Evolutionary conservation across 2,329 filamentous ascomycete genomes (phyloP), one percentile per base, ranked within the genome.

Genomic region (Fusarium temperatum): DNA sequence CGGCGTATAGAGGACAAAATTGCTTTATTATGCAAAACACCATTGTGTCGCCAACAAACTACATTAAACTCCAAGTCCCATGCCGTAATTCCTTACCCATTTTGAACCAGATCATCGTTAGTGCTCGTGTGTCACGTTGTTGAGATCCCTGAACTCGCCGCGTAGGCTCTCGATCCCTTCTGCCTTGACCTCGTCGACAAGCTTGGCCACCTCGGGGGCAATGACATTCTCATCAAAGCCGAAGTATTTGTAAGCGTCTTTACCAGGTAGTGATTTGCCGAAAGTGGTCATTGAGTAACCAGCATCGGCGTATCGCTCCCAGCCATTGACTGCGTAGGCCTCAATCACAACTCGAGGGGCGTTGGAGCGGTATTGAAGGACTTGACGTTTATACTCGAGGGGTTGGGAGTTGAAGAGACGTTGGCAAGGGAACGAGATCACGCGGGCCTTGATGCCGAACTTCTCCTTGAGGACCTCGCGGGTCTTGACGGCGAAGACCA

Each of bases 241-340:
- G 76, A 90, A 90, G 61, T 86, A 86, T 72, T 86, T 84, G 76
- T 90, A 90, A 5, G 87, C 87, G 17, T 84, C 84, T 70, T 86
- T 85, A 0, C 88, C 86, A 0, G 89, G 88, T 50, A 90, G 77
- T 22, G 84, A 87, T 75, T 90, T 87, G 1, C 88, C 89, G 71
- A 90, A 91, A 0, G 82, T 81, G 50, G 83, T 83, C 84, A 90
- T 87, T 54, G 83, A 87, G 66, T 84, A 84, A 3, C 86, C 87
- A 2, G 88, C 89, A 77, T 90, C 86, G 1, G 88, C 89, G 74
- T 90, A 91, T 26, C 89, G 79, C 80, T 90, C 89, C 89, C 89
- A 91, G 1, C 88, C 88, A 66, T 87, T 87, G 3, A 85, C 83
- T 4, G 86, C 84, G 76, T 89, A 91, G 2, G 89, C 87, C 79